Conservation (phyloP, 2,329 filamentous ascomycete genomes). For the Gnomoniopsis smithogilvyi region DNA sequence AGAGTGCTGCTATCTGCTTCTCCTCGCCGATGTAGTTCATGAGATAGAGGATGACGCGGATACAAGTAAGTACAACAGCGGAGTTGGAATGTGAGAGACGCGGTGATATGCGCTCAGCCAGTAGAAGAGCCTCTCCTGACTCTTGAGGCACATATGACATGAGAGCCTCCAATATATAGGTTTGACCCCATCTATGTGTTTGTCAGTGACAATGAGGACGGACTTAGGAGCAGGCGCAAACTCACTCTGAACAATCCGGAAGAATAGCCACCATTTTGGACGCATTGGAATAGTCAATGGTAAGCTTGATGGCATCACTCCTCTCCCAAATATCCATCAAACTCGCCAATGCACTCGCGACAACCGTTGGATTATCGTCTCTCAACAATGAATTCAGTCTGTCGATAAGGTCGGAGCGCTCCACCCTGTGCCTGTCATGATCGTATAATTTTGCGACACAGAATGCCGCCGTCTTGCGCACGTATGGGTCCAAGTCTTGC, state of each 20-base stretch:
- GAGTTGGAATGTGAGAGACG: constrained; percentile 96
- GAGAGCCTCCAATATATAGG: constrained; percentile 93
- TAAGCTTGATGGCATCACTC: constrained; percentile 95
- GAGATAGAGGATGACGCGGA: constrained; percentile 91
- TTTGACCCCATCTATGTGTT: constrained; percentile 82
- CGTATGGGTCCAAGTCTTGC: constrained; percentile 86
- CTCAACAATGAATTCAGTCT: constrained; percentile 83
- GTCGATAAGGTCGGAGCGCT: constrained; percentile 88
- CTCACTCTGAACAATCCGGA: constrained; percentile 94
- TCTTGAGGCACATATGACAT: constrained; percentile 98
- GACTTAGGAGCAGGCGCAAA: constrained; percentile 19
- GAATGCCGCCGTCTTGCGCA: constrained; percentile 94
- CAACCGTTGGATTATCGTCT: constrained; percentile 96
- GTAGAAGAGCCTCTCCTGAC: constrained; percentile 76
- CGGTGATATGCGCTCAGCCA: constrained; percentile 93
- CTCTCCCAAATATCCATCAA: constrained; percentile 98
- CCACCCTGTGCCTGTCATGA: constrained; percentile 86
- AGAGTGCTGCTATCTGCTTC: constrained; percentile 81
- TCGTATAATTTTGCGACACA: constrained; percentile 98
- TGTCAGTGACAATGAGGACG: neutral
- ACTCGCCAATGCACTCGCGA: constrained; percentile 86
- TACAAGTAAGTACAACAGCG: constrained; percentile 91
- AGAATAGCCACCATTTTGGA: constrained; percentile 98
- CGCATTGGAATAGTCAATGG: constrained; percentile 94
- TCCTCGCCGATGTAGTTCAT: constrained; percentile 98